These are phyloP conservation scores for Lactarius indigo DNA, from an alignment of 768 basidiomycete species.

Conservation along the genomic window DNA sequence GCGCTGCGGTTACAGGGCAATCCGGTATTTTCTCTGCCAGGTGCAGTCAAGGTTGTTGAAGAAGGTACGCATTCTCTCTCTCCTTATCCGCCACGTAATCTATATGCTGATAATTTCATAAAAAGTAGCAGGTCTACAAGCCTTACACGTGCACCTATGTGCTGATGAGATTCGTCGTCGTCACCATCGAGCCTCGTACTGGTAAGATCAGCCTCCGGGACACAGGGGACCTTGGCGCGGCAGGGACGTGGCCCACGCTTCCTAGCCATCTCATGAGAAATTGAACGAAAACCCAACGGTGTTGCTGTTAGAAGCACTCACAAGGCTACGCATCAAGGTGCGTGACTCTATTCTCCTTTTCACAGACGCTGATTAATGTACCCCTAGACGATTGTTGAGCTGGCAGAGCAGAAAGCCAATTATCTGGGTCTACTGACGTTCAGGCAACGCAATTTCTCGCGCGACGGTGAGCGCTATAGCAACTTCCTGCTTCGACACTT, in stretches of 20 bases:
- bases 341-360: constrained; percentile 28
- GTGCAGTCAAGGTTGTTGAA: constrained; percentile 50
- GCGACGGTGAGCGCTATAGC: constrained; percentile 47
- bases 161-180: constrained; percentile 71
- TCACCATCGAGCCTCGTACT: constrained; percentile 77
- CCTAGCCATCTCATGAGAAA: constrained; percentile 48
- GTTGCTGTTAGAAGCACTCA: constrained; percentile 53
- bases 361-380: neutral
- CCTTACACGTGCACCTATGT: constrained; percentile 67
- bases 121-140: constrained; percentile 47
- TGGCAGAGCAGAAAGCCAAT: constrained; percentile 80
- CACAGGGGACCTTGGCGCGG: constrained; percentile 74
- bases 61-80: constrained; percentile 44
- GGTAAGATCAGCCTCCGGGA: constrained; percentile 77
- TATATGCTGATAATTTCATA: neutral
- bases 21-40: constrained; percentile 58
- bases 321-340: constrained; percentile 60
- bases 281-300: constrained; percentile 68
- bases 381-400: constrained; percentile 74
- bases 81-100: neutral
- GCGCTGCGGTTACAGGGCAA: constrained; percentile 52
- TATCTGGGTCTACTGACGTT: constrained; percentile 80
- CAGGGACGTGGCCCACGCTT: constrained; percentile 70
- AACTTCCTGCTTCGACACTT: neutral
- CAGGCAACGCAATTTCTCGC: constrained; percentile 61